These are phyloP conservation scores for Pythium periplocum DNA, from an alignment of 352 stramenopile genomes.

Conservation along the genomic window DNA sequence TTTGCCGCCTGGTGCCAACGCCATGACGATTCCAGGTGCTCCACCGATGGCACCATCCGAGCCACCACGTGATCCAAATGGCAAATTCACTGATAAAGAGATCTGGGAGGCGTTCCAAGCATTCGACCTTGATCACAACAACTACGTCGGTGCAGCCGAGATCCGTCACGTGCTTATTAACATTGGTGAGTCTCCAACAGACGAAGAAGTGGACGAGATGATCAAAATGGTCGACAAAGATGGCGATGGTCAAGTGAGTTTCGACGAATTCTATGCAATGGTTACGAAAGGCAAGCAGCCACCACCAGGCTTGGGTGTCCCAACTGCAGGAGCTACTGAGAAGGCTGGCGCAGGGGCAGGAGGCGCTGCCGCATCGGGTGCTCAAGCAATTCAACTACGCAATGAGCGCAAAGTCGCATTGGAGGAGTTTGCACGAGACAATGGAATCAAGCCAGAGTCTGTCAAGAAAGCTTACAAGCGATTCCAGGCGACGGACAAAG, in stretches of 20 bases:
- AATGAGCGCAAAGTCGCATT: constrained; percentile 89
- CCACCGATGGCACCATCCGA: constrained; percentile 57
- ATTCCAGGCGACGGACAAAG: constrained; percentile 93
- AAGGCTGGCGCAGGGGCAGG: constrained; percentile 21
- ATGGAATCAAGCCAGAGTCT: constrained; percentile 94
- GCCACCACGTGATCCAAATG: constrained; percentile 86
- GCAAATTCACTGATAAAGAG: constrained; percentile 95
- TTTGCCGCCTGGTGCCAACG: constrained; percentile 47
- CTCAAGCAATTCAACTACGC: constrained; percentile 87
- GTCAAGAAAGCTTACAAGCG: constrained; percentile 97
- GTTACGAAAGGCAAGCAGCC: constrained; percentile 91
- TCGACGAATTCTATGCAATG: constrained; percentile 95
- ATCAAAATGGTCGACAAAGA: constrained; percentile 96
- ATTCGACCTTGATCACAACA: constrained; percentile 96
- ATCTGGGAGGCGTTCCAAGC: constrained; percentile 92
- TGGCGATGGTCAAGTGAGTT: constrained; percentile 92
- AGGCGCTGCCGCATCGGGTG: constrained; percentile 29
- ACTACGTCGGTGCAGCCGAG: constrained; percentile 92
- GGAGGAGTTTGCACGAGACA: constrained; percentile 92
- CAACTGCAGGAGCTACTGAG: constrained; percentile 21
- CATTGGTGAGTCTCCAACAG: constrained; percentile 92
- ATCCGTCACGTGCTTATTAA: constrained; percentile 95
- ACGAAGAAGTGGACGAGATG: constrained; percentile 97
- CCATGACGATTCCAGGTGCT: constrained; percentile 42
- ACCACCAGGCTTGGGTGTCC: constrained; percentile 73